Base-by-base conservation (phyloP, 495 filamentous ascomycete genomes). In the Penicillium lagena region DNA sequence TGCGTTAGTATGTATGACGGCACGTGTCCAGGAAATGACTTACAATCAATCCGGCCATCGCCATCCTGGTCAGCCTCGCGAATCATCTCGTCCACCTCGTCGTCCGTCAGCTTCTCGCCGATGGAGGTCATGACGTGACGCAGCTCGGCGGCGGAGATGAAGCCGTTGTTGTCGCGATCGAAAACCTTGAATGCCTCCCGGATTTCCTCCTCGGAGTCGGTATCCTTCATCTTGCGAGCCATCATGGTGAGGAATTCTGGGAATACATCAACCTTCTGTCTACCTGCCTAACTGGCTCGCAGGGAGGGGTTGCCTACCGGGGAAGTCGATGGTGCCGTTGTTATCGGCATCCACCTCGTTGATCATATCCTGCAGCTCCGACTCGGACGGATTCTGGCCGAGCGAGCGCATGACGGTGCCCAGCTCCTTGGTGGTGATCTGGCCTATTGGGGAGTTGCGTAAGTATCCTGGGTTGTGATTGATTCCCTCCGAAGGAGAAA, bases 191-290 rank as follows among this genome's bases (percentile, higher is more conserved):
- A 87, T 0, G 84, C 89, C 66, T 95, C 88, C 56, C 94, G 87
- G 62, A 98, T 97, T 70, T 98, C 93, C 76, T 97, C 94, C 75
- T 98, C 94, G 40, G 91, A 96, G 60, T 97, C 93, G 55, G 94
- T 97, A 61, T 97, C 94, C 80, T 97, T 98, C 94, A 98, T 98
- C 77, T 97, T 97, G 59, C 94, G 83, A 42, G 94, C 93, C 93
- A 98, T 98, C 94, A 97, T 98, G 47, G 93, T 97, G 45, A 97
- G 79, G 75, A 98, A 98, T 56, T 98, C 93, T 96, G 57, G 43
- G 45, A 42, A 37, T 29, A 46, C 28, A 43, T 52, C 49, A 62
- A 45, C 32, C 32, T 11, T 34, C n/a, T 34, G 32, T 12, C 32
- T 36, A 43, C 35, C 17, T 7, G 12, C 44, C 12, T 32, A 9